These are phyloP conservation scores for Aspergillus kassunensis DNA, from an alignment of 495 filamentous ascomycete species.

Conservation along the genomic window DNA sequence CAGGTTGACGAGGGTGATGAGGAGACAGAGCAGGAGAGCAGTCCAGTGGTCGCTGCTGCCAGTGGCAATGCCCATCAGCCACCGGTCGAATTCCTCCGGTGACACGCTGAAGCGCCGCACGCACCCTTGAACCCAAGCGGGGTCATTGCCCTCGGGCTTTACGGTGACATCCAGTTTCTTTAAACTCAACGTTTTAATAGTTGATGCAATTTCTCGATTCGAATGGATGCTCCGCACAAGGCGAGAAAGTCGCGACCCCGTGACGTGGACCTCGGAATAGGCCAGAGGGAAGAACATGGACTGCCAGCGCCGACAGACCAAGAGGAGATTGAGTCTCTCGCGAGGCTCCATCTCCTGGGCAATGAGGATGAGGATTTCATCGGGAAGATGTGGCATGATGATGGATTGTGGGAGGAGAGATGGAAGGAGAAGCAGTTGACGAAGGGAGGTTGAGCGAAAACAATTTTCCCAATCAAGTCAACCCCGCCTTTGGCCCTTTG, in stretches of 20 bases:
- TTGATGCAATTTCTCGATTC: not conserved
- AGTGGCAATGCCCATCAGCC: not conserved
- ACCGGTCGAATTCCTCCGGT: not conserved
- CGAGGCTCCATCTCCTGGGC: not conserved
- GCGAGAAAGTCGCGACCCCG: not conserved
- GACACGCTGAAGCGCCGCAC: not conserved
- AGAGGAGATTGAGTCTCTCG: not conserved
- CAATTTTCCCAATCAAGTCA: too few species aligned
- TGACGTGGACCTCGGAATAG: not conserved
- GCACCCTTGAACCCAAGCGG: not conserved
- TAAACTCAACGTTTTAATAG: not conserved
- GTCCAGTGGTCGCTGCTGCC: not conserved
- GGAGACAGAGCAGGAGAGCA: not conserved
- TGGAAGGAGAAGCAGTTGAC: too few species aligned
- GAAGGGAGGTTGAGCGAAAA: too few species aligned
- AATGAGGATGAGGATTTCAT: not conserved
- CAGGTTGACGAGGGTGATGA: not conserved
- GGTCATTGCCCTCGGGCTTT: not conserved
- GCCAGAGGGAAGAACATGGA: not conserved
- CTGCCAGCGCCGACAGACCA: not conserved
- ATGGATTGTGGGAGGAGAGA: too few species aligned
- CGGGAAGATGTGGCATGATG: not conserved
- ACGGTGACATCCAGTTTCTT: not conserved
- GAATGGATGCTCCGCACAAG: not conserved
- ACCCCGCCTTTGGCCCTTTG: too few species aligned